phyloP scores from a whole-genome alignment of 768 basidiomycete species.

The Podaxis sp. region DNA sequence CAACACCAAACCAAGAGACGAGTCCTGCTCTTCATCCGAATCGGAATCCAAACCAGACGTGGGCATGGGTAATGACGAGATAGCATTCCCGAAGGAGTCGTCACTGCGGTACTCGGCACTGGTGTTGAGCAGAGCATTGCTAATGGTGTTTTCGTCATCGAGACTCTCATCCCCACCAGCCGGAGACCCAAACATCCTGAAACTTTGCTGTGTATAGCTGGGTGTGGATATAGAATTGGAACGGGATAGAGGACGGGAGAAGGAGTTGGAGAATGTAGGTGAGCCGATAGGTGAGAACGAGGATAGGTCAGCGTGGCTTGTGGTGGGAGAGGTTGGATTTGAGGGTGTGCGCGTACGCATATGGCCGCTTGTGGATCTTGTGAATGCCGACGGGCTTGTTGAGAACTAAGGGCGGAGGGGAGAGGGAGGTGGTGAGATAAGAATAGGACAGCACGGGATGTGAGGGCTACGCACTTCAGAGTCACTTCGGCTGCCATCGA shows the following conservation, averaged over 20 bases:
- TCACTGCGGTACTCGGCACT: constrained; percentile 22
- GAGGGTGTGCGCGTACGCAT: constrained; percentile 64
- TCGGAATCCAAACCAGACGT: constrained; percentile 47
- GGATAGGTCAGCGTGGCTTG: constrained; percentile 23
- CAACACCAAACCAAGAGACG: constrained; percentile 54
- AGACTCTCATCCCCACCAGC: constrained; percentile 34
- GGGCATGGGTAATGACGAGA: constrained; percentile 62
- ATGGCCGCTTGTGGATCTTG: constrained; percentile 38
- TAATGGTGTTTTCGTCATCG: constrained; percentile 26
- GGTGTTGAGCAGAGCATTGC: constrained; percentile 12
- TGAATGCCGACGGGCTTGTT: constrained; percentile 29
- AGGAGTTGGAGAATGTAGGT: constrained; percentile 36
- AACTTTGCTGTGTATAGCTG: constrained; percentile 14
- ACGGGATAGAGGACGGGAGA: constrained; percentile 68
- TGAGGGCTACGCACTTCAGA: constrained; percentile 55
- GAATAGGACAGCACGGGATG: background rate
- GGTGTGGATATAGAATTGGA: constrained; percentile 38
- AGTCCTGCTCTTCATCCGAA: constrained; percentile 53
- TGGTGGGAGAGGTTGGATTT: constrained; percentile 60
- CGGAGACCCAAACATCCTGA: constrained; percentile 19
- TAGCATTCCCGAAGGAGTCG: constrained; percentile 40
- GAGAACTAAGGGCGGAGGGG: constrained; percentile 12
- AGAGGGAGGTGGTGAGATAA: background rate
- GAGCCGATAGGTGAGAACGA: constrained; percentile 34
- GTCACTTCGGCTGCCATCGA: constrained; percentile 74